These are phyloP conservation scores for Carnegiea gigantea DNA, from an alignment of 179 eudicot species.

Conservation along the genomic window DNA sequence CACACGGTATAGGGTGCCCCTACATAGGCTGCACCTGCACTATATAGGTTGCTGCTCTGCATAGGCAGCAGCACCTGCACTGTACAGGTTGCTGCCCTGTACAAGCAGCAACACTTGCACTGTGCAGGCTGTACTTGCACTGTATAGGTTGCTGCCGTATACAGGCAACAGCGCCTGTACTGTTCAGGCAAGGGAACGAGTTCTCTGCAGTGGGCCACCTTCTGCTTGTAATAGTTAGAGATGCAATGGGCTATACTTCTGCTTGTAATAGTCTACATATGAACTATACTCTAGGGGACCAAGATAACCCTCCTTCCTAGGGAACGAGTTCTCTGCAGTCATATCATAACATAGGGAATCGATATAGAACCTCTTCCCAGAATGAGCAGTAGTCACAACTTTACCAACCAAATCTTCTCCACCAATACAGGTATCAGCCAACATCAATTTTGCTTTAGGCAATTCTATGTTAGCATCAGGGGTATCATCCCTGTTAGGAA, in stretches of 20 bases:
- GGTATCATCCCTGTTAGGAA: conserved; percentile 50
- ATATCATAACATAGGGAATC: conserved; percentile 88
- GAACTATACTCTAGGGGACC: conserved; percentile 97
- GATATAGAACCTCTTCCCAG: conserved; percentile 96
- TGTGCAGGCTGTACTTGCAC: too few relatives aligned
- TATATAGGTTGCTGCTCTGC: too few relatives aligned
- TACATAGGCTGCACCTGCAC: too few relatives aligned
- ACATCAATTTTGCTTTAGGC: conserved; percentile 54
- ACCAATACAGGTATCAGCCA: conserved; percentile 71
- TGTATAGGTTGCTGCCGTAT: too few relatives aligned
- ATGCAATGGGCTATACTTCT: conserved; percentile 53
- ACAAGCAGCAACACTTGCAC: too few relatives aligned
- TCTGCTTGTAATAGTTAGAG: neutral
- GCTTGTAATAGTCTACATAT: conserved; percentile 92
- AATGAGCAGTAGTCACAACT: conserved; percentile 97
- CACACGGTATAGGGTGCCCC: too few relatives aligned
- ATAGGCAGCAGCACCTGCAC: too few relatives aligned
- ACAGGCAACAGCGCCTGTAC: too few relatives aligned
- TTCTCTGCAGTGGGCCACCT: too few relatives aligned
- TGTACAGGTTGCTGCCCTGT: too few relatives aligned
- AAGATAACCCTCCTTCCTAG: conserved; percentile 98
- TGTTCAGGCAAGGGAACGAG: too few relatives aligned
- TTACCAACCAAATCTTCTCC: conserved; percentile 78
- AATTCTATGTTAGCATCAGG: conserved; percentile 29
- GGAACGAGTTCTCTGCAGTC: conserved; percentile 95